Base-by-base conservation (phyloP, 306 rosid genomes). In the Malus sieversii region DNA sequence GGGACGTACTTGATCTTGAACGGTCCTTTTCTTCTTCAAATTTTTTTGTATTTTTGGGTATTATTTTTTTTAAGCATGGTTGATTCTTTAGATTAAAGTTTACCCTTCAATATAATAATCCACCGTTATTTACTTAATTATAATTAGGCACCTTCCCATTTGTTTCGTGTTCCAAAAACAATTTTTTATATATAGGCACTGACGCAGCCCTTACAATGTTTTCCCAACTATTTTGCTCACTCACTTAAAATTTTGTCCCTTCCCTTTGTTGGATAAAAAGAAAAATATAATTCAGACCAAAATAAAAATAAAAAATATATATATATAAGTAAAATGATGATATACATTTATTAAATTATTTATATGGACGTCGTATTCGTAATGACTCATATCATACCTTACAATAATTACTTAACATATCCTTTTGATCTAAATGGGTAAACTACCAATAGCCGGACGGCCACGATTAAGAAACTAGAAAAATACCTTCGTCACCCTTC, bases 341-440 rank as follows among this genome's bases (percentile, higher is more conserved):
- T 38, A 35, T 29, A 16, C 64, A 59, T 6, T 10, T 58, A 32
- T 30, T 38, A 38, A 38, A 38, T 6, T n/a, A 66, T 35, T 58
- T 51, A 38, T 75, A 48, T 48, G 18, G 8, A 5, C 55, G 65
- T 80, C 76, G 3, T 60, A 35, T 75, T 51, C 83, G 22, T 48
- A 35, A 51, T 38, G 69, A 76, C 70, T 16, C 65, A 30, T 53
- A 69, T 68, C 65, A 51, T 30, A 57, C 69, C 4, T 15, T 48
- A 15, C 55, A 48, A 12, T 16, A 48, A 12, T 66, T 66, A 33
- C 15, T 42, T 69, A 35, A 46, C 67, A 62, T 61, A 80, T 30
- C 70, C 18, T 51, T 46, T 33, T 48, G 20, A 53, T 11, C 58
- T 25, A 59, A 74, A 59, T 62, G 23, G 60, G 52, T 55, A 46